phyloP scores from a whole-genome alignment of 495 filamentous ascomycete genomes.

The Penicillium soppii region DNA sequence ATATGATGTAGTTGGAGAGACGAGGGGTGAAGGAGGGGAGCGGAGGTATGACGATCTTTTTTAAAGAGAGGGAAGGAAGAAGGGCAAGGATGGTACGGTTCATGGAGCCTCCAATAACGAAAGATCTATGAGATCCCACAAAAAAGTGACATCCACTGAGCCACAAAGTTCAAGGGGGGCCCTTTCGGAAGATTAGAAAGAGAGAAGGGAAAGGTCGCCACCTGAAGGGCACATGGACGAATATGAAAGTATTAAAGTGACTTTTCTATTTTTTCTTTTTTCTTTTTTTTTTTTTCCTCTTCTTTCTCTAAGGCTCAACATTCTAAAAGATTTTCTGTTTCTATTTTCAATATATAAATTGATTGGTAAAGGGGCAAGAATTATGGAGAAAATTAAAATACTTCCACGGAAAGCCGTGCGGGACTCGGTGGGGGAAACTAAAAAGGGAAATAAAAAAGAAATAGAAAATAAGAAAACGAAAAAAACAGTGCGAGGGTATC shows the following conservation, averaged over 20 bases:
- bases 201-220: conserved; percentile 20
- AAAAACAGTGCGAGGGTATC: conserved; percentile 2
- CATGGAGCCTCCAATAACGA: conserved; percentile 25
- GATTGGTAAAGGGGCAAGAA: conserved; percentile 17
- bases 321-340: neutral
- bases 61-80: conserved; percentile 17
- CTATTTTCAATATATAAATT: conserved; percentile 4
- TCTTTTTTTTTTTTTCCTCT: conserved; percentile 12
- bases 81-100: conserved; percentile 26
- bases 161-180: conserved; percentile 14
- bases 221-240: conserved; percentile 22
- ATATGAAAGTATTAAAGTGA: neutral
- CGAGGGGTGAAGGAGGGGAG: conserved; percentile 26
- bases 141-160: conserved; percentile 22
- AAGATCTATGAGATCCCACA: conserved; percentile 7
- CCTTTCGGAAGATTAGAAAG: conserved; percentile 18
- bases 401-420: conserved; percentile 1
- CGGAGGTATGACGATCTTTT: conserved; percentile 20
- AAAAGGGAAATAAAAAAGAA: neutral
- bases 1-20: conserved; percentile 19
- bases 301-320: neutral
- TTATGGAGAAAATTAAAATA: conserved; percentile 2
- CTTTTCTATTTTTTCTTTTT: conserved; percentile 6
- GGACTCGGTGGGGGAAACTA: neutral
- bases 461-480: neutral